Evolutionary conservation across 2,329 filamentous ascomycete species (phyloP).

Genomic region (Penicillium sp.): DNA sequence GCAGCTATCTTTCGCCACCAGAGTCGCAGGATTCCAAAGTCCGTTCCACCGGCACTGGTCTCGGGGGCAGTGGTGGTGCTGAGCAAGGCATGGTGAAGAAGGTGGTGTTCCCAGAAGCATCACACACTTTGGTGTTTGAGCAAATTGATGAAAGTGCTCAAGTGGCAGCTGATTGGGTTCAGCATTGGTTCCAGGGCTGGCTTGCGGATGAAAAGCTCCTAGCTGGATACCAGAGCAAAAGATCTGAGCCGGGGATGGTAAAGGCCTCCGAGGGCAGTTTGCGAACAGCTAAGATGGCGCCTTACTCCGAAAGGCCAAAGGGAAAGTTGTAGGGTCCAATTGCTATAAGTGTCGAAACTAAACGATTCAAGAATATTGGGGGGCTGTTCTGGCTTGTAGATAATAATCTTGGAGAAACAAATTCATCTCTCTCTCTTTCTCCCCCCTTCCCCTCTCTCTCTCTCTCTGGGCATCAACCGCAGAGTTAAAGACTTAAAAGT

Average conservation of each 20-base stretch:
- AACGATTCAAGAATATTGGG: too few relatives aligned
- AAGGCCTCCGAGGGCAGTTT: conserved; percentile 5
- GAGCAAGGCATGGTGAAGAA: conserved; percentile 20
- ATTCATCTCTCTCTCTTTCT: too few relatives aligned
- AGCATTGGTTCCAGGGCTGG: conserved; percentile 17
- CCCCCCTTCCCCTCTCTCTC: too few relatives aligned
- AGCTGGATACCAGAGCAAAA: conserved; percentile 16
- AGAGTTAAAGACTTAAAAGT: background rate
- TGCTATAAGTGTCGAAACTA: background rate
- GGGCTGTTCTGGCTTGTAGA: too few relatives aligned
- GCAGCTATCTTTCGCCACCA: conserved; percentile 19
- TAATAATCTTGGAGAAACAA: too few relatives aligned
- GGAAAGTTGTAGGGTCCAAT: background rate
- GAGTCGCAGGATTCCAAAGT: conserved; percentile 21
- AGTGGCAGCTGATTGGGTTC: conserved; percentile 18
- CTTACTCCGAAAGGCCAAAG: background rate
- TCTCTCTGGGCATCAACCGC: background rate
- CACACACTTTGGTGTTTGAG: conserved; percentile 20
- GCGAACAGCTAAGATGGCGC: background rate
- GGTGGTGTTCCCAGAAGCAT: conserved; percentile 7
- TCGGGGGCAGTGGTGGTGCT: conserved; percentile 27
- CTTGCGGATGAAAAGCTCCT: conserved; percentile 20
- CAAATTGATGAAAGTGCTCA: conserved; percentile 21
- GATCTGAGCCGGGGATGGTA: conserved; percentile 21
- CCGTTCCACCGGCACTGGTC: conserved; percentile 19